These are phyloP conservation scores for Eleusine coracana DNA, from an alignment of 176 grass and related monocot genomes.

Conservation along the genomic window DNA sequence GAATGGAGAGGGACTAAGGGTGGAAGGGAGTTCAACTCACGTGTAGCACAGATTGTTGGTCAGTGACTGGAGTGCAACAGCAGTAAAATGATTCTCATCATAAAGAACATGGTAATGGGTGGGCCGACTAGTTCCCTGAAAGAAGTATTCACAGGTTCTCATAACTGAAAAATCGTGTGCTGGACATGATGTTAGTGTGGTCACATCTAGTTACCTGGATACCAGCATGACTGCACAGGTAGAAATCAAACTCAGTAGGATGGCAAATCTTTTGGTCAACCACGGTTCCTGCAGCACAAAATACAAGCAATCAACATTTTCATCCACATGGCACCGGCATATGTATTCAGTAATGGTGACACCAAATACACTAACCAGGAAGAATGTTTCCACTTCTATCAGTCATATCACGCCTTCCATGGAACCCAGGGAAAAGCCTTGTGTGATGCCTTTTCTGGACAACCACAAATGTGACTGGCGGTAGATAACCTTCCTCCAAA, in stretches of 20 bases:
- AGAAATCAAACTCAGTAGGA: constrained; percentile 89
- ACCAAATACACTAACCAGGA: constrained; percentile 57
- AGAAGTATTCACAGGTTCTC: constrained; percentile 3
- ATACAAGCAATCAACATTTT: background rate
- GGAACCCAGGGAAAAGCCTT: constrained; percentile 71
- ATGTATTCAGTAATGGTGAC: background rate
- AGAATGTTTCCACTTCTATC: constrained; percentile 90
- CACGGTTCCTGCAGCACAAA: constrained; percentile 65
- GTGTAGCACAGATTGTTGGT: constrained; percentile 92
- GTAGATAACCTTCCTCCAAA: constrained; percentile 60
- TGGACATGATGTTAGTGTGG: background rate
- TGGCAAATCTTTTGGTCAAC: constrained; percentile 82
- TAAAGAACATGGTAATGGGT: constrained; percentile 81
- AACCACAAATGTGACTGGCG: constrained; percentile 76
- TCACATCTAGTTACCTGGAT: constrained; percentile 56
- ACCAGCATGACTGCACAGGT: constrained; percentile 90
- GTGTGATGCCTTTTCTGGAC: constrained; percentile 91
- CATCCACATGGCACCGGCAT: background rate
- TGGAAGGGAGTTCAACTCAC: constrained; percentile 37
- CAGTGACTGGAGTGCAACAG: constrained; percentile 64
- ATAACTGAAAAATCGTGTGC: background rate
- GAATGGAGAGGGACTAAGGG: too few relatives aligned
- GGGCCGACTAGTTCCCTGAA: constrained; percentile 75
- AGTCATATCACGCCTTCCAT: constrained; percentile 50
- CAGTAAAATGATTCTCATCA: constrained; percentile 74